Percentiles rank a stretch among this genome's conserved stretches.
Evolutionary conservation across 2,329 filamentous ascomycete species (phyloP).

Genomic region (Arthrobotrys iridis): DNA sequence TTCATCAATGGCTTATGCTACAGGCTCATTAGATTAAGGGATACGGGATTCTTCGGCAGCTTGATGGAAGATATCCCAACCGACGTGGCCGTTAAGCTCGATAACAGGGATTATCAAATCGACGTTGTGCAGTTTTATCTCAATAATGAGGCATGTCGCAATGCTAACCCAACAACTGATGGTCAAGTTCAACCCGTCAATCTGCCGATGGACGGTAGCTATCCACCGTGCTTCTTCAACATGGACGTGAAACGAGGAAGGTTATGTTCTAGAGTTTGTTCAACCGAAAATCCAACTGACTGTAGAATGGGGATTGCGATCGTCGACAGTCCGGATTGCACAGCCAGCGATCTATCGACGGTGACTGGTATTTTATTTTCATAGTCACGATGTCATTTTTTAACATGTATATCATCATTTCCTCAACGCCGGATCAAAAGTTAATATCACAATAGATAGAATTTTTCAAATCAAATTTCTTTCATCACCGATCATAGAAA

Average conservation of each 20-base stretch:
- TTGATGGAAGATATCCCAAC: slow-evolving; percentile 8
- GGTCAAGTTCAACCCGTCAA: not conserved
- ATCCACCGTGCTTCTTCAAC: slow-evolving; percentile 29
- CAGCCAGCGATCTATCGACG: no score
- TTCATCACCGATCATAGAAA: no score
- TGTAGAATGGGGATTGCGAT: no score
- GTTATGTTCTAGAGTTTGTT: not conserved
- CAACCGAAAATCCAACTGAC: no score
- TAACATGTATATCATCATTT: no score
- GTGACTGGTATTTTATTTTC: no score
- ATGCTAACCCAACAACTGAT: not conserved
- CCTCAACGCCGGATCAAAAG: no score
- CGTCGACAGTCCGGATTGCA: no score
- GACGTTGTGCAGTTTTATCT: slow-evolving; percentile 13
- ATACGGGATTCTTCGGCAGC: no score
- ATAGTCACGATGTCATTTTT: no score
- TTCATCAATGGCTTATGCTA: slow-evolving; percentile 27
- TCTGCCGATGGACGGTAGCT: slow-evolving; percentile 7
- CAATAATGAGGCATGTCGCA: slow-evolving; percentile 10
- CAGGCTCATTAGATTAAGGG: not conserved
- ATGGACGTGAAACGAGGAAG: not conserved
- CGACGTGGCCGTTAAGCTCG: slow-evolving; percentile 22
- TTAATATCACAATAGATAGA: no score
- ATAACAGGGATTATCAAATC: slow-evolving; percentile 1
- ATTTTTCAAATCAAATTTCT: no score